Evolutionary conservation across 1,284 basidiomycete genomes (phyloP).

Genomic region (Ceratobasidium theobromae): DNA sequence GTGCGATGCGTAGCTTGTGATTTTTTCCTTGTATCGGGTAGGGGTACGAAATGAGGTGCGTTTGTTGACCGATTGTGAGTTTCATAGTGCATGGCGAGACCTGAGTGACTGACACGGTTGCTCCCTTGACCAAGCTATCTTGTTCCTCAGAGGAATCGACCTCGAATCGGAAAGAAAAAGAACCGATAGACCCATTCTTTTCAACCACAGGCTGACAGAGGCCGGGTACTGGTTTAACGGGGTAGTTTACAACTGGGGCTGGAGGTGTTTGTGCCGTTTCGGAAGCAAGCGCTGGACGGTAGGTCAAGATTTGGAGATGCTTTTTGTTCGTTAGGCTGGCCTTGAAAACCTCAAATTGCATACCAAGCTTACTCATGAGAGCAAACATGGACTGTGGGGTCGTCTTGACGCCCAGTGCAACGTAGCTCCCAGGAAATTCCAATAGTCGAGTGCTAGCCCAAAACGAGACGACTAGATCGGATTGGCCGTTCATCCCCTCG

Average conservation of each 20-base stretch:
- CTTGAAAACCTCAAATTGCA: too few species aligned
- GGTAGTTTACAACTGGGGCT: background rate
- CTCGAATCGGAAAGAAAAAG: background rate
- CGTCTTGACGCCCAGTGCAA: background rate
- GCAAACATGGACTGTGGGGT: too few species aligned
- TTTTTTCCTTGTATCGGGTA: background rate
- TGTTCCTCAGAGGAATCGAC: background rate
- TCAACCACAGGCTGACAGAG: background rate
- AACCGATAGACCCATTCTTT: background rate
- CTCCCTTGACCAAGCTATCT: background rate
- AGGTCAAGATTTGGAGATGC: too few species aligned
- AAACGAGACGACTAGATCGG: constrained; percentile 3
- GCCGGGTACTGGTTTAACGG: too few species aligned
- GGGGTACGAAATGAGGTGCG: background rate
- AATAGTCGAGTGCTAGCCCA: constrained; percentile 10
- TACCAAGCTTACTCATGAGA: too few species aligned
- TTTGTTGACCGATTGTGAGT: background rate
- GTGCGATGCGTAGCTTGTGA: background rate
- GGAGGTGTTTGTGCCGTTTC: background rate
- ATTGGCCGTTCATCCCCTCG: background rate
- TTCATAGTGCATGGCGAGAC: constrained; percentile 23
- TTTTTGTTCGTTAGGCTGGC: too few species aligned
- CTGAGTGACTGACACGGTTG: background rate
- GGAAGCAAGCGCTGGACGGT: too few species aligned
- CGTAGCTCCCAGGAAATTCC: background rate